phyloP scores from a whole-genome alignment of 768 basidiomycete species.

The Multifurca ochricompacta region DNA sequence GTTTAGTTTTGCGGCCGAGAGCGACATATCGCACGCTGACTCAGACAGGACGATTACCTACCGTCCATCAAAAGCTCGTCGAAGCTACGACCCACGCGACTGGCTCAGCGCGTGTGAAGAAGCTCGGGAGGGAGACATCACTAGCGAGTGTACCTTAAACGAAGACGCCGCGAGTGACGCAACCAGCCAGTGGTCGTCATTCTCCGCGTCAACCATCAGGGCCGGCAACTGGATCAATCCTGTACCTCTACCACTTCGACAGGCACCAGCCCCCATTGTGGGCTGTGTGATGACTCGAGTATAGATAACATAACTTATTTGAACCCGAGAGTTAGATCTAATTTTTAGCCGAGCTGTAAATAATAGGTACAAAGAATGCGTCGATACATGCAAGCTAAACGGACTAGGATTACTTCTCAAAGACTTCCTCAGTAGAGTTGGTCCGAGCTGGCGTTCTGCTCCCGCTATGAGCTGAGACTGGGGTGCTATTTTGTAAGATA shows the following conservation, averaged over 20 bases:
- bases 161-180: conserved; percentile 1
- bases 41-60: conserved; percentile 8
- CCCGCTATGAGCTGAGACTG: conserved; percentile 11
- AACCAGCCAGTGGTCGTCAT: conserved; percentile 13
- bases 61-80: conserved; percentile 4
- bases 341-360: background rate
- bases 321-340: background rate
- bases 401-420: conserved; percentile 6
- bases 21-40: conserved; percentile 13
- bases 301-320: background rate
- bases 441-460: conserved; percentile 13
- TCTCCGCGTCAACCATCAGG: conserved; percentile 9
- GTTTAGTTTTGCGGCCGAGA: conserved; percentile 9
- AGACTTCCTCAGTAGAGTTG: conserved; percentile 8
- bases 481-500: conserved; percentile 11
- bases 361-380: background rate
- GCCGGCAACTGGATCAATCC: conserved; percentile 17
- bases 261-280: background rate
- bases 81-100: conserved; percentile 2
- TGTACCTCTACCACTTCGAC: background rate
- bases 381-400: conserved; percentile 2
- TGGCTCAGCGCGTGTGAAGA: conserved; percentile 11
- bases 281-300: background rate
- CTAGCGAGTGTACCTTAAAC: background rate
- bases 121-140: conserved; percentile 1